Conservation (phyloP, 352 stramenopile species). For the Aphanomyces astaci region DNA sequence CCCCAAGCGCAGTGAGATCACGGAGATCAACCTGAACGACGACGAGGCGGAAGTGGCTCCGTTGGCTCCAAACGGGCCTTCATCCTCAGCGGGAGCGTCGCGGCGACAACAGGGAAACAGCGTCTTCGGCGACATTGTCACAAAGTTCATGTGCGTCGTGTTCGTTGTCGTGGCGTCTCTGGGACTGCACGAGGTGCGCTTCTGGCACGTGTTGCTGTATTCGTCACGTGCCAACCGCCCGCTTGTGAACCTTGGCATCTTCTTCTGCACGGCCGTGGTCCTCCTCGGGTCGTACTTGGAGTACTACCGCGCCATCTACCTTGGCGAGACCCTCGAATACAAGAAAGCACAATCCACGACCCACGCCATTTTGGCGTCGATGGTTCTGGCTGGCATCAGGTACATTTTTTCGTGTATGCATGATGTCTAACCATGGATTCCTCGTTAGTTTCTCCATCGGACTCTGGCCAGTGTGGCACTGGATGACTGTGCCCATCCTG, state of each 20-base stretch:
- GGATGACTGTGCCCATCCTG: conserved; percentile 63
- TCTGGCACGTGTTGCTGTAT: conserved; percentile 51
- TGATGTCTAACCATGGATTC: not conserved
- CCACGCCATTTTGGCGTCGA: conserved; percentile 54
- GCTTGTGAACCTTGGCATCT: conserved; percentile 48
- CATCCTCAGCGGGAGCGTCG: not conserved
- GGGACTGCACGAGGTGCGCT: conserved; percentile 50
- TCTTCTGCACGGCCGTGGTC: conserved; percentile 42
- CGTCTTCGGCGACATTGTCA: not conserved
- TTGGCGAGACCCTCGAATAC: conserved; percentile 55
- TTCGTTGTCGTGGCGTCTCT: conserved; percentile 47
- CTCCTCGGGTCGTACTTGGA: conserved; percentile 65
- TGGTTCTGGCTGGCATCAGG: conserved; percentile 48
- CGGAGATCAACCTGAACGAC: conserved; percentile 3
- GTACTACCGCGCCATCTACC: conserved; percentile 49
- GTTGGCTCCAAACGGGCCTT: not conserved
- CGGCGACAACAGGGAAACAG: not conserved
- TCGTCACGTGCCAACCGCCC: conserved; percentile 37
- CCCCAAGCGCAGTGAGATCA: conserved; percentile 9
- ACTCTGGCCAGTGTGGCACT: conserved; percentile 68
- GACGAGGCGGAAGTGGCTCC: not conserved
- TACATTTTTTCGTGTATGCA: conserved; percentile 22
- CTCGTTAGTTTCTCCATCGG: conserved; percentile 59
- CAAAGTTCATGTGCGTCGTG: conserved; percentile 22
- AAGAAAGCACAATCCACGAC: conserved; percentile 52